Conservation (phyloP, 257 asterid species). For the Orobanche coerulescens region DNA sequence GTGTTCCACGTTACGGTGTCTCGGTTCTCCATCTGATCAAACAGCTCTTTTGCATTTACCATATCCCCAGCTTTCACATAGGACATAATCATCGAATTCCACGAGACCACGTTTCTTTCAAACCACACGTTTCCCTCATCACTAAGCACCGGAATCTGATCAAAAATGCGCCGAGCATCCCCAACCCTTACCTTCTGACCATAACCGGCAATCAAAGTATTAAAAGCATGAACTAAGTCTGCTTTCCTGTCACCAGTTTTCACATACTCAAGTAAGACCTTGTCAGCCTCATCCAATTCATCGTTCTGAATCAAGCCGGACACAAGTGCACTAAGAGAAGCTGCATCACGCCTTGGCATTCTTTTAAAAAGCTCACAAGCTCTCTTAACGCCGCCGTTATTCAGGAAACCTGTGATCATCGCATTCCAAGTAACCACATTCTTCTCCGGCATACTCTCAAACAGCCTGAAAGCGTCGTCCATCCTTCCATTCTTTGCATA, state of each 20-base stretch:
- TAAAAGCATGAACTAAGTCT: slow-evolving; percentile 61
- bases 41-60: slow-evolving; percentile 54
- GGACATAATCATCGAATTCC: slow-evolving; percentile 88
- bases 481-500: slow-evolving; percentile 55
- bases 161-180: slow-evolving; percentile 61
- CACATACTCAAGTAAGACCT: slow-evolving; percentile 34
- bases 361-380: slow-evolving; percentile 47
- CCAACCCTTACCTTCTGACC: slow-evolving; percentile 62
- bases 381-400: slow-evolving; percentile 43
- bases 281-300: slow-evolving; percentile 52
- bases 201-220: slow-evolving; percentile 77
- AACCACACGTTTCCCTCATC: slow-evolving; percentile 23
- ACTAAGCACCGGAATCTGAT: slow-evolving; percentile 34
- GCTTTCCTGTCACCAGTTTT: slow-evolving; percentile 17
- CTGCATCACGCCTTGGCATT: slow-evolving; percentile 63
- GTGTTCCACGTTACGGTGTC: slow-evolving; percentile 74
- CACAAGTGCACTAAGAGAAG: slow-evolving; percentile 55
- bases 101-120: slow-evolving; percentile 54
- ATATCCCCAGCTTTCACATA: slow-evolving; percentile 60
- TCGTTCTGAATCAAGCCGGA: slow-evolving; percentile 66
- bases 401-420: slow-evolving; percentile 61
- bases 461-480: slow-evolving; percentile 57
- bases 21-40: slow-evolving; percentile 52
- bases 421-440: slow-evolving; percentile 80
- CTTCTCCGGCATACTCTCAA: slow-evolving; percentile 46